Base-by-base conservation (phyloP, 805 yeast species). In the Nematodospora valgi region DNA sequence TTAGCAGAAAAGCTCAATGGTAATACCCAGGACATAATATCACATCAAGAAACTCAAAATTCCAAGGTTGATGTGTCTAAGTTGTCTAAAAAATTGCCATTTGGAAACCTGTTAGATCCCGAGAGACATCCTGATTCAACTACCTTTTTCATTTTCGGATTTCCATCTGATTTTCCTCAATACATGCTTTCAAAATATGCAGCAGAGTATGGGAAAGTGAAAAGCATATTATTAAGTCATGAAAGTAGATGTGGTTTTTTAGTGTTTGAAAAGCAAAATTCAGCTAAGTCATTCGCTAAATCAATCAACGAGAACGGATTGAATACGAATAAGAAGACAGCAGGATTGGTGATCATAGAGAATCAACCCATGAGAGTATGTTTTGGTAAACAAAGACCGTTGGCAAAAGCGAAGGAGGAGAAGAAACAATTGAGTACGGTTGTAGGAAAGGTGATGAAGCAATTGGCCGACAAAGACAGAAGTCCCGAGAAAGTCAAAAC, bases 101-200 rank as follows among this genome's bases (percentile, higher is more conserved):
- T 84, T 38, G 76, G 76, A 27, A 86, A 84, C 1, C 67, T 72
- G n/a, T 51, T 81, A 7, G 46, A 37, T 4, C 57, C 64, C 0
- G 64, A 81, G 0, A 58, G 58, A 22, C 70, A 72, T 34, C 40
- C 50, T 4, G 47, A 56, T 0, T 49, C 75, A n/a, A 70, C 67
- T 34, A 72, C 88, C 0, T 72, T 87, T 35, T 87, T 88, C 52
- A 51, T 88, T 13, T 85, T 80, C 58, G 96, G 96, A 2, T 64
- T 86, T 13, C 80, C 74, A 40, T 74, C 76, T 4, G 77, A 78
- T 11, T 51, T 82, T 5, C 82, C 94, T 0, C 86, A 81, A 46
- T 80, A 78, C 55, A 59, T 62, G 34, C 62, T 87, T 11, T 52
- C 74, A 12, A 76, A 76, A 6, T 66, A 55, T 41, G 77, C 82